These are phyloP conservation scores for Senecio squalidus DNA, from an alignment of 140 eudicot genomes.

Conservation along the genomic window DNA sequence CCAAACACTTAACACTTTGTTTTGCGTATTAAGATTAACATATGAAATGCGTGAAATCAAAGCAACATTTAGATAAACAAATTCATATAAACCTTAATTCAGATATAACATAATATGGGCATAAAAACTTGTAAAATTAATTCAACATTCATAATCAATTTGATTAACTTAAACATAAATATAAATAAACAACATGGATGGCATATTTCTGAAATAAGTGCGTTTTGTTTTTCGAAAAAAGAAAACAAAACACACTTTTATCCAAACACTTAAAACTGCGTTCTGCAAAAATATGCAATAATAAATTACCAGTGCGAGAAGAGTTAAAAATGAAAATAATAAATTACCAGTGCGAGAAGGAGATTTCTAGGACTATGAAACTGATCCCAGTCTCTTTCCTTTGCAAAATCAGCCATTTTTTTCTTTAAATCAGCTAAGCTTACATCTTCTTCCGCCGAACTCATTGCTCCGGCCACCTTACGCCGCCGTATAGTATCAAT, in stretches of 20 bases:
- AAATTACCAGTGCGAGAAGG: constrained; percentile 9
- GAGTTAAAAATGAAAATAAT: not conserved
- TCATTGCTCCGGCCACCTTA: constrained; percentile 23
- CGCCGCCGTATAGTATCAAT: constrained; percentile 29
- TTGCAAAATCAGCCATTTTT: constrained; percentile 53
- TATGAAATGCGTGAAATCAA: constrained; percentile 27
- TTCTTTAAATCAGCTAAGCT: constrained; percentile 41
- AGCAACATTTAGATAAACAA: constrained; percentile 1
- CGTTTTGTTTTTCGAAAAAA: no score
- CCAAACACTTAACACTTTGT: no score
- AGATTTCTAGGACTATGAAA: constrained; percentile 11
- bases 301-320: not conserved
- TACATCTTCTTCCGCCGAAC: constrained; percentile 26
- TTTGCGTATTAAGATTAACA: no score
- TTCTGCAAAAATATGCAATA: not conserved
- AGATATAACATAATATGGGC: not conserved
- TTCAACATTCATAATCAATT: constrained; percentile 18
- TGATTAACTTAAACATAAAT: constrained; percentile 1
- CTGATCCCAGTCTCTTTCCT: constrained; percentile 12
- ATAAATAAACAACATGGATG: not conserved
- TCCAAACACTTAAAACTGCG: not conserved
- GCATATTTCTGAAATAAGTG: no score
- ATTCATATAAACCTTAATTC: not conserved
- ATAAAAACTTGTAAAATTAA: constrained; percentile 8
- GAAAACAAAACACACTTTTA: not conserved